Base-by-base conservation (phyloP, 345 rosid species). In the Noccaea bulbosa region DNA sequence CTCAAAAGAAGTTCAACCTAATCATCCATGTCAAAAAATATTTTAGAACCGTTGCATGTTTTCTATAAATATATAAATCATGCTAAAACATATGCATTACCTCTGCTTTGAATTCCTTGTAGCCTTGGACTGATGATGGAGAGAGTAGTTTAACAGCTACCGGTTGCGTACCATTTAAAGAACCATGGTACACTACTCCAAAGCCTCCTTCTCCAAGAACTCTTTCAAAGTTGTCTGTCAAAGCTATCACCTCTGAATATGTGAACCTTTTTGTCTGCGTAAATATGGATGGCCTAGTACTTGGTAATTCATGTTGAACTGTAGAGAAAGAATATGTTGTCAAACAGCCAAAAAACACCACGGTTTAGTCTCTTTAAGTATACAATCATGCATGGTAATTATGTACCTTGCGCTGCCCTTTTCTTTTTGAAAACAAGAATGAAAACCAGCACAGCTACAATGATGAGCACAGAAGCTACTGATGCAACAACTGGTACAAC, bases 91-190 rank as follows among this genome's bases (percentile, higher is more conserved):
- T n/a, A n/a, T n/a, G n/a, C n/a, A n/a, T n/a, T n/a, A n/a, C 66
- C 82, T 82, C 85, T 3, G 77, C 72, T 8, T 70, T 52, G 10
- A 82, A 79, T 34, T 82, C 55, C 15, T 53, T 52, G 40, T 76
- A 79, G 2, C 86, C 83, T n/a, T 82, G 81, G 8, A 34, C 14
- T 11, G 83, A 74, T 45, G 81, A 45, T 5, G 65, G 65, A 41
- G 79, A 73, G 12, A 82, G 57, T 50, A 76, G 45, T 67, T 79
- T 79, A 1, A 82, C 73, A 12, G 83, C 85, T 2, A 79, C 67
- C 24, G 53, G 45, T 38, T 53, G 30, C 6, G 52, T 32, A 17
- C 38, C 77, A 54, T 11, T 69, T 11, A 69, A 33, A 14, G 17
- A 63, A 67, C 82, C 85, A 22, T 53, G 79, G 64, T 66, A 77